phyloP scores from a whole-genome alignment of 148 eudicot species.

The Linanthus parryae region DNA sequence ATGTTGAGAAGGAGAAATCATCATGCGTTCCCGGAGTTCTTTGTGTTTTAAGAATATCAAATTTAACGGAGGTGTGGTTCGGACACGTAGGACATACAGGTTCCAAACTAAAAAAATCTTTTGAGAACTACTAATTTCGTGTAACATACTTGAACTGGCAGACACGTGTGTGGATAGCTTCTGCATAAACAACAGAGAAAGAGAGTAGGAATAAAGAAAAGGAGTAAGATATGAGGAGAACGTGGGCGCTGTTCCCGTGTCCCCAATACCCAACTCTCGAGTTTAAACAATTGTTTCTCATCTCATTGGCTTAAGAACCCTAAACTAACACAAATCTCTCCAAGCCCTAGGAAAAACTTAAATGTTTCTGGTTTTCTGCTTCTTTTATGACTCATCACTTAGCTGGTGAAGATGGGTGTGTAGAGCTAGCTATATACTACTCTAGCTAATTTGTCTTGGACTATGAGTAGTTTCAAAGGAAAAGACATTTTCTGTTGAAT shows the following conservation, averaged over 20 bases:
- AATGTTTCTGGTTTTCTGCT: not conserved
- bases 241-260: conserved; percentile 94
- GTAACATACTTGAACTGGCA: too few relatives aligned
- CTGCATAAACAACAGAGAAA: too few relatives aligned
- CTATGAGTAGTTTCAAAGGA: not conserved
- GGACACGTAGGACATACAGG: too few relatives aligned
- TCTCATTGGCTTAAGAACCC: conserved; percentile 71
- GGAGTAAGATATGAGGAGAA: conserved; percentile 36
- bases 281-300: conserved; percentile 23
- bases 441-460: not conserved
- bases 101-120: too few relatives aligned
- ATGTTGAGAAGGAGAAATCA: conserved; percentile 2
- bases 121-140: too few relatives aligned
- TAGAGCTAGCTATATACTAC: too few relatives aligned
- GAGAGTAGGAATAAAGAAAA: not conserved
- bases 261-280: conserved; percentile 26
- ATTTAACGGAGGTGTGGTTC: too few relatives aligned
- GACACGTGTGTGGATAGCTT: conserved; percentile 1
- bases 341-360: conserved; percentile 28
- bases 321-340: conserved; percentile 23
- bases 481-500: not conserved
- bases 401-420: too few relatives aligned
- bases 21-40: too few relatives aligned
- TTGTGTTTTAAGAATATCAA: too few relatives aligned
- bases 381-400: not conserved